phyloP scores from a whole-genome alignment of 2,329 filamentous ascomycete species.

The Epichloe gansuensis region DNA sequence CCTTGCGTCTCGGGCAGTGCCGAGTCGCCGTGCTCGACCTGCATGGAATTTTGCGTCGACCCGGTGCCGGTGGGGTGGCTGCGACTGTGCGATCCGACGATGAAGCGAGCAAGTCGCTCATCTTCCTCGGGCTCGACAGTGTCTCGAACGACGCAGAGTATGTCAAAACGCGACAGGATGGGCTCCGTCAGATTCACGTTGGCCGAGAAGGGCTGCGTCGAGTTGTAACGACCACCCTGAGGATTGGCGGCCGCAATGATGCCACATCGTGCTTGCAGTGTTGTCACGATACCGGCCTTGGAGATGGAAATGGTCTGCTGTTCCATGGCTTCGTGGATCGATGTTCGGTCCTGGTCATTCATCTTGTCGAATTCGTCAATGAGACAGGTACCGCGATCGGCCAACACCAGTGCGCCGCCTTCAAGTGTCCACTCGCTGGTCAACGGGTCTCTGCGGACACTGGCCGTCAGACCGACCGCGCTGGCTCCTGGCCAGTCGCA shows the following conservation, averaged over 20 bases:
- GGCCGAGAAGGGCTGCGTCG: conserved; percentile 86
- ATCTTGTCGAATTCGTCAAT: conserved; percentile 99
- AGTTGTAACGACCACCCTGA: conserved; percentile 92
- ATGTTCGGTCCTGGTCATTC: conserved; percentile 97
- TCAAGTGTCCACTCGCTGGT: conserved; percentile 97
- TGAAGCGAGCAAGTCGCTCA: conserved; percentile 85
- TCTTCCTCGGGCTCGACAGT: conserved; percentile 88
- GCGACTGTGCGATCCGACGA: conserved; percentile 85
- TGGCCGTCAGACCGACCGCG: conserved; percentile 93
- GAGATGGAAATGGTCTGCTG: conserved; percentile 99
- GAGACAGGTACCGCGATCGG: conserved; percentile 86
- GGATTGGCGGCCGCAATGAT: conserved; percentile 96
- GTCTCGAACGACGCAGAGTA: conserved; percentile 90
- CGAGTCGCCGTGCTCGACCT: conserved; percentile 48
- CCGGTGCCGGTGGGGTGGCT: conserved; percentile 60
- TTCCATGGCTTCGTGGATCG: conserved; percentile 99
- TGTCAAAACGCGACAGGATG: conserved; percentile 95
- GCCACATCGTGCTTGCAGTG: conserved; percentile 86
- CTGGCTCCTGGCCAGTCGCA: conserved; percentile 91
- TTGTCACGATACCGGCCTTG: conserved; percentile 96
- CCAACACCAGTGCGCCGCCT: conserved; percentile 87
- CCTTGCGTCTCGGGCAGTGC: conserved; percentile 27
- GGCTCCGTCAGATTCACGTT: conserved; percentile 97
- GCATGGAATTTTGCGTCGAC: conserved; percentile 40
- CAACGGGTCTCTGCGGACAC: conserved; percentile 86